A percentile compares a stretch with the other conserved stretches of the same genome.
These are phyloP conservation scores for Stevia rebaudiana DNA, from an alignment of 140 eudicot genomes.

Conservation along the genomic window DNA sequence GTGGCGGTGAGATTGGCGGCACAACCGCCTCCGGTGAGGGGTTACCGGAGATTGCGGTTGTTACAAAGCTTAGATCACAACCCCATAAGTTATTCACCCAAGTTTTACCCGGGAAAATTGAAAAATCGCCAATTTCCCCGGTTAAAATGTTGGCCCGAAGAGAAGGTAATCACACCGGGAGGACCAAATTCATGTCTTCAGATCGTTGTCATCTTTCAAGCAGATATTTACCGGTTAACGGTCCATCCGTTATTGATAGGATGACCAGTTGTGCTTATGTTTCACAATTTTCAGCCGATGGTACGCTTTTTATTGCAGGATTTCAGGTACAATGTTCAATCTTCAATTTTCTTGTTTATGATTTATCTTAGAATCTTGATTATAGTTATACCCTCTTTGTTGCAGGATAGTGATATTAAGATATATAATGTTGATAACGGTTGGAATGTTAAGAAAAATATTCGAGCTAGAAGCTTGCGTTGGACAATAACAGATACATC, in stretches of 20 bases:
- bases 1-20: constrained; percentile 22
- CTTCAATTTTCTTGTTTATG: neutral
- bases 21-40: constrained; percentile 20
- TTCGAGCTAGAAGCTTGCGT: constrained; percentile 72
- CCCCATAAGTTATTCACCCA: constrained; percentile 48
- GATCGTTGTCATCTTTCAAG: constrained; percentile 78
- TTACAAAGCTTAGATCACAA: constrained; percentile 50
- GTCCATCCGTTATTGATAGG: constrained; percentile 57
- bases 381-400: neutral
- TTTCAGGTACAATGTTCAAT: constrained; percentile 53
- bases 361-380: neutral
- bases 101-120: constrained; percentile 44
- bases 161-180: constrained; percentile 71
- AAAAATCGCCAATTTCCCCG: constrained; percentile 46
- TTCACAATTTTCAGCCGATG: constrained; percentile 85
- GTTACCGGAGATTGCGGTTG: constrained; percentile 49
- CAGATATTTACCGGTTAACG: constrained; percentile 65
- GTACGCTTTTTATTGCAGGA: constrained; percentile 90
- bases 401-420: constrained; percentile 80
- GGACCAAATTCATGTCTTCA: constrained; percentile 66
- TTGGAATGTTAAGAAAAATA: constrained; percentile 86
- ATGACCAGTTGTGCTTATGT: constrained; percentile 80
- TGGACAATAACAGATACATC: constrained; percentile 96
- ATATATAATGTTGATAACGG: constrained; percentile 61
- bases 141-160: constrained; percentile 70